Percentiles rank a stretch among this genome's conserved stretches.
Evolutionary conservation across 495 filamentous ascomycete species (phyloP).

Genomic region (Glonium stellatum): DNA sequence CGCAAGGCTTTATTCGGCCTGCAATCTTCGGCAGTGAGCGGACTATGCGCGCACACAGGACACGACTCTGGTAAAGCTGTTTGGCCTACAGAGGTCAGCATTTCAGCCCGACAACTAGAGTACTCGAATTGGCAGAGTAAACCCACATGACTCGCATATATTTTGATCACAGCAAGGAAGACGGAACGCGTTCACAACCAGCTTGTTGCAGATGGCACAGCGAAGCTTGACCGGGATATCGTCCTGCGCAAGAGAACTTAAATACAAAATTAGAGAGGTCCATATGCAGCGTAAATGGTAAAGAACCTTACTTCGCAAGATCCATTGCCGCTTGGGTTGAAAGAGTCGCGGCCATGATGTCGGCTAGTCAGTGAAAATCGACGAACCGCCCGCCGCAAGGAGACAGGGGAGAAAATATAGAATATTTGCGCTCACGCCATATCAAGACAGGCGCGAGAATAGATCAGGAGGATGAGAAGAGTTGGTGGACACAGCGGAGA

Average conservation of each 20-base stretch:
- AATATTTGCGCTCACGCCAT: neutral
- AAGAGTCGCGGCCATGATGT: neutral
- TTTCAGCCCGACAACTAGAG: neutral
- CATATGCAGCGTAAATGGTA: neutral
- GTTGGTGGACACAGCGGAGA: neutral
- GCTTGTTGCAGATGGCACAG: slow-evolving; percentile 85
- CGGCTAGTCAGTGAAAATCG: neutral
- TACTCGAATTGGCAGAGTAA: neutral
- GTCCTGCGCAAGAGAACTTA: slow-evolving; percentile 68
- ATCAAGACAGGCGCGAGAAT: neutral
- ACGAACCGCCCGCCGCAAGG: neutral
- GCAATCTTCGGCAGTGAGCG: slow-evolving; percentile 76
- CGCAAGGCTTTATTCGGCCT: slow-evolving; percentile 81
- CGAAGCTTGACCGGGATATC: slow-evolving; percentile 91
- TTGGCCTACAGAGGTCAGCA: neutral
- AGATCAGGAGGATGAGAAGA: neutral
- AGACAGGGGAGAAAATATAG: neutral
- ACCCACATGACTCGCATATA: slow-evolving; percentile 85
- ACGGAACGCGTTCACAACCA: slow-evolving; percentile 85
- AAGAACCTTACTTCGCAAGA: slow-evolving; percentile 8
- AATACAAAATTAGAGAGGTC: neutral
- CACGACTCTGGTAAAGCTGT: slow-evolving; percentile 57
- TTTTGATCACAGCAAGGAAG: slow-evolving; percentile 92
- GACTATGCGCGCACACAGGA: slow-evolving; percentile 86
- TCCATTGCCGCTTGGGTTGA: neutral